These are phyloP conservation scores for Leavenworthia alabamica DNA, from an alignment of 345 rosid species.

Conservation along the genomic window DNA sequence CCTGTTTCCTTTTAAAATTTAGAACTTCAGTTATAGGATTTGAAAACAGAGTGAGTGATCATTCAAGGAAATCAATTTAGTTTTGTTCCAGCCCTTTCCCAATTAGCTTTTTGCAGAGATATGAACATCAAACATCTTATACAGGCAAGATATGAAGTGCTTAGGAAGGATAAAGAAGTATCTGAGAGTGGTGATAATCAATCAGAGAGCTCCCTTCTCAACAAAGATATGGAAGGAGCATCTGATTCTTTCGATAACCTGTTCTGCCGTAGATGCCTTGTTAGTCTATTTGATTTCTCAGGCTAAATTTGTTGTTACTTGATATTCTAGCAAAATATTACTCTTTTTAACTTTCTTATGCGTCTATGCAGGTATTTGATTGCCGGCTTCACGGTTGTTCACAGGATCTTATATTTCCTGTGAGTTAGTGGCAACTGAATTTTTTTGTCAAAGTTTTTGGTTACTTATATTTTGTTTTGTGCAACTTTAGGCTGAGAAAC, in stretches of 20 bases:
- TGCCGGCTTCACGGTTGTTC: conserved; percentile 99
- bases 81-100: conserved; percentile 88
- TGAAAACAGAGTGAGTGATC: conserved; percentile 13
- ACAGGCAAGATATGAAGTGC: conserved; percentile 95
- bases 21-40: conserved; percentile 12
- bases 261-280: conserved; percentile 96
- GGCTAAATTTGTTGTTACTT: background rate
- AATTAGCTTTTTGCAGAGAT: conserved; percentile 79
- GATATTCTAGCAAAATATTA: background rate
- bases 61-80: conserved; percentile 26
- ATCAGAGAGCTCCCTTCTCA: conserved; percentile 51
- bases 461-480: conserved; percentile 11
- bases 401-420: conserved; percentile 96
- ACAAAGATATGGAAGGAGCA: conserved; percentile 95
- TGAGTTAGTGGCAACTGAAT: conserved; percentile 38
- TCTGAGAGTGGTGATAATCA: conserved; percentile 47
- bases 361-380: conserved; percentile 74
- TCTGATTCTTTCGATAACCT: conserved; percentile 97
- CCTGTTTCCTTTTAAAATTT: conserved; percentile 9
- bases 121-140: conserved; percentile 98
- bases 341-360: conserved; percentile 5
- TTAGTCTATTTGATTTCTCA: conserved; percentile 35
- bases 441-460: background rate
- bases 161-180: conserved; percentile 57
- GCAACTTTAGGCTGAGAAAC: conserved; percentile 68